Conservation (phyloP, 495 filamentous ascomycete genomes). For the Xylaria castorea region DNA sequence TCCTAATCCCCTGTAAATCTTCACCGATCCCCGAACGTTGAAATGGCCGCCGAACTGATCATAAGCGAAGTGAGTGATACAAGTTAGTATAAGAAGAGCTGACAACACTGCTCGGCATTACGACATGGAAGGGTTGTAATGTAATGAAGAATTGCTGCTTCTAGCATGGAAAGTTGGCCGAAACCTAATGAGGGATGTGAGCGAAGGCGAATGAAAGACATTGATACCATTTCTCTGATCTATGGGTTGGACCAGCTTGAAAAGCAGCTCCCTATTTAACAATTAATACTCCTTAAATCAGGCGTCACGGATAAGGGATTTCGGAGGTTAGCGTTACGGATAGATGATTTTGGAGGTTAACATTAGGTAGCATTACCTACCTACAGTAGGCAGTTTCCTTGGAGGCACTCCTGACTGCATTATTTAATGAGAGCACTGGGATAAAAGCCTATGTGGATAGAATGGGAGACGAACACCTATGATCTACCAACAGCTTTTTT, state of each 20-base stretch:
- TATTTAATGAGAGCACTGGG: neutral
- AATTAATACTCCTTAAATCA: neutral
- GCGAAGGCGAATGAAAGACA: neutral
- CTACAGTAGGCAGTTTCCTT: too few species aligned
- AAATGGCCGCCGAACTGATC: neutral
- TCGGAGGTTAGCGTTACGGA: neutral
- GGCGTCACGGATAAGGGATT: neutral
- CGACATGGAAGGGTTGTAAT: neutral
- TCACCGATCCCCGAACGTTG: neutral
- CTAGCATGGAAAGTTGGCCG: neutral
- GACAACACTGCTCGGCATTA: neutral
- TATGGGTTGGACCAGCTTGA: neutral
- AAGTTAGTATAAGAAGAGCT: neutral
- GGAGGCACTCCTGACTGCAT: neutral
- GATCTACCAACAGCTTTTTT: neutral
- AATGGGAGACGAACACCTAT: neutral
- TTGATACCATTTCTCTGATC: neutral
- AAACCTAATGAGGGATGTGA: neutral
- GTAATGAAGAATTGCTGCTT: neutral
- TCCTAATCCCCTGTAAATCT: neutral
- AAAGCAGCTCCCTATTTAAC: neutral
- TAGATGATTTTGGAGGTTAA: neutral
- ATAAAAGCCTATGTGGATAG: neutral
- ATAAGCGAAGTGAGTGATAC: constrained; percentile 14
- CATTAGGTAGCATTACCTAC: too few species aligned